Base-by-base conservation (phyloP, 2,329 filamentous ascomycete genomes). In the Xylogone sp. region DNA sequence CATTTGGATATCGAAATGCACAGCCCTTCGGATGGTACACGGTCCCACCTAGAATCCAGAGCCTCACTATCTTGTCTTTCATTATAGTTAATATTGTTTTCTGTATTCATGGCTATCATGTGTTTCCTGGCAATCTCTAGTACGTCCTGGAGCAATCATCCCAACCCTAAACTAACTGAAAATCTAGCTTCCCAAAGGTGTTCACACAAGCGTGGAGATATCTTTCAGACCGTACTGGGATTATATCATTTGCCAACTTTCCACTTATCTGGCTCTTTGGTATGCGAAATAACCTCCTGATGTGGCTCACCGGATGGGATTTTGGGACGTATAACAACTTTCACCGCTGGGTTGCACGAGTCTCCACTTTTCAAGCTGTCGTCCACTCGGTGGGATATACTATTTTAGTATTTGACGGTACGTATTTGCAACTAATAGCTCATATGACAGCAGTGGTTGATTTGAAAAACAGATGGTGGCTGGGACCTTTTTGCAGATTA, bases 231-330 rank as follows among this genome's bases (percentile, higher is more conserved):
- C 76, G 85, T 9, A 84, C 83, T 0, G 84, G 84, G 0, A 77
- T 84, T 27, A 73, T 88, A 21, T 79, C 82, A 0, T 80, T 84
- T 57, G 80, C 79, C 3, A 86, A 86, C 55, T 74, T 88, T 6
- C 81, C 83, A 0, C 60, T 86, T 2, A 68, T 87, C 0, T 87
- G 83, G 83, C 65, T 88, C 0, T 88, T 88, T 56, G 81, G 79
- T 0, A 80, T 81, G 62, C 73, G 86, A 9, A 89, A 88, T 55
- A 87, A 88, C 48, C 60, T 83, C 0, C 73, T 87, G 16, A 70
- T 87, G 50, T 86, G 81, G 81, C 62, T 83, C 0, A 88, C 86
- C 0, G 84, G 84, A 0, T 88, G 85, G 84, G 82, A 80, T 10
- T 87, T 85, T 62, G 75, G 76, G 1, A 83, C 81, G 0, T 88